Evolutionary conservation across 805 yeast species (phyloP).

Genomic region (Schwanniomyces vanrijiae): DNA sequence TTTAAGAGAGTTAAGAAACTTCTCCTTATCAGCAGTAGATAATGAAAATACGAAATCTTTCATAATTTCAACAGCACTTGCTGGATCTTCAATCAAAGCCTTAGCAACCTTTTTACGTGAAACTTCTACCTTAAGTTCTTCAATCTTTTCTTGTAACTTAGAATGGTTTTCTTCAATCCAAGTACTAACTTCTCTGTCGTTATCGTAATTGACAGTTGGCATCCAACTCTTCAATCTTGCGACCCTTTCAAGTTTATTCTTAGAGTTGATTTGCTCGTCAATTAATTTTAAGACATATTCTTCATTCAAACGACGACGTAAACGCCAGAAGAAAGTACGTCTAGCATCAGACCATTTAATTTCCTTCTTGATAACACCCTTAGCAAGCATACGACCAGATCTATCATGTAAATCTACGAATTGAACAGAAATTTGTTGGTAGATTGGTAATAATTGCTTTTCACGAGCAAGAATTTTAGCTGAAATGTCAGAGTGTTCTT

Average conservation of each 20-base stretch:
- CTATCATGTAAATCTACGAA: slow-evolving; percentile 98
- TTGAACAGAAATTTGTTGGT: slow-evolving; percentile 89
- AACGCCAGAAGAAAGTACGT: slow-evolving; percentile 98
- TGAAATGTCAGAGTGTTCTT: slow-evolving; percentile 64
- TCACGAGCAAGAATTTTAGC: slow-evolving; percentile 77
- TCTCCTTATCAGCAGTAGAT: slow-evolving; percentile 34
- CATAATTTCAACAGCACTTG: slow-evolving; percentile 28
- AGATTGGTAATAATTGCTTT: slow-evolving; percentile 75
- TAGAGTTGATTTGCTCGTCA: slow-evolving; percentile 55
- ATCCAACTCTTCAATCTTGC: slow-evolving; percentile 89
- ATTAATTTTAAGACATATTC: slow-evolving; percentile 80
- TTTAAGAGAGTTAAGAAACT: slow-evolving; percentile 24
- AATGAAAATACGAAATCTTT: slow-evolving; percentile 35
- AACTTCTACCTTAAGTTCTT: slow-evolving; percentile 63
- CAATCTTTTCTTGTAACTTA: slow-evolving; percentile 58
- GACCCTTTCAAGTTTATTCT: slow-evolving; percentile 72
- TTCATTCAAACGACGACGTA: slow-evolving; percentile 92
- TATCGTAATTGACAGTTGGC: slow-evolving; percentile 67
- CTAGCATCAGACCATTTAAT: slow-evolving; percentile 85
- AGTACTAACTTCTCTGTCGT: slow-evolving; percentile 75
- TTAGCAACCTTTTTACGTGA: slow-evolving; percentile 65
- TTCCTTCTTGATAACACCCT: slow-evolving; percentile 85
- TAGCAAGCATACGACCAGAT: slow-evolving; percentile 95
- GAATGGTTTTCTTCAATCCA: slow-evolving; percentile 84
- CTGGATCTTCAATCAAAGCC: slow-evolving; percentile 38